Percentiles rank a stretch among this genome's conserved stretches.
Evolutionary conservation across 2,329 filamentous ascomycete genomes (phyloP).

Genomic region (Epicoccum nigrum): DNA sequence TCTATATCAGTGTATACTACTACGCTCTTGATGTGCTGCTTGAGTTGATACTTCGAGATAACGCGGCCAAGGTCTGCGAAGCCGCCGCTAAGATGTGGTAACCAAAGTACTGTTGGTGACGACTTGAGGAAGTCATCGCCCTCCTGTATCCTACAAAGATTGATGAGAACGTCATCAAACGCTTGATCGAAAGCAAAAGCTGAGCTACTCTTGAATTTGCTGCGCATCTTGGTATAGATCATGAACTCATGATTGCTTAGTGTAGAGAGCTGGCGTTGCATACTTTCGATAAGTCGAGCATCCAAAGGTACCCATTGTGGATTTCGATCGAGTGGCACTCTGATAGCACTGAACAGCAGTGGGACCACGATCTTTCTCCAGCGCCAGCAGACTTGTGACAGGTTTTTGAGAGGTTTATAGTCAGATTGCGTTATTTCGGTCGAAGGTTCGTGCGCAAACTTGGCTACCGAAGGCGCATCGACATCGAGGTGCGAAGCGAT

Average conservation of each 20-base stretch:
- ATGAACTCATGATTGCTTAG: constrained; percentile 43
- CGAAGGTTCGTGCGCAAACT: constrained; percentile 43
- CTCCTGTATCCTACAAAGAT: constrained; percentile 40
- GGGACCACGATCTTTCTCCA: constrained; percentile 42
- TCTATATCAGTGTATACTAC: constrained; percentile 53
- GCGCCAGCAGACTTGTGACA: constrained; percentile 42
- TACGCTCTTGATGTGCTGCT: constrained; percentile 54
- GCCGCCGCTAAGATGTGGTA: constrained; percentile 37
- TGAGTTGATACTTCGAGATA: constrained; percentile 28
- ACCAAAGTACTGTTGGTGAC: constrained; percentile 33
- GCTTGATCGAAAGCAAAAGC: constrained; percentile 35
- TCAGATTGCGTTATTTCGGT: constrained; percentile 31
- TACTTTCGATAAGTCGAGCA: constrained; percentile 40
- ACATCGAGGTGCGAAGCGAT: constrained; percentile 41
- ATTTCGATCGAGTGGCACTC: constrained; percentile 34
- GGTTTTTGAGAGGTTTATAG: constrained; percentile 33
- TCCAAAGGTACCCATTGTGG: constrained; percentile 45
- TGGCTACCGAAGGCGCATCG: constrained; percentile 39
- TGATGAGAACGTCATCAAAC: constrained; percentile 43
- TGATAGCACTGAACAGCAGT: constrained; percentile 39
- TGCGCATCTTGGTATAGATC: constrained; percentile 41
- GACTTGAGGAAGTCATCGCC: constrained; percentile 38
- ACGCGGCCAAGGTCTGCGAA: constrained; percentile 33
- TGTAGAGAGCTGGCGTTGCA: constrained; percentile 39
- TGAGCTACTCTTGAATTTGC: constrained; percentile 42